Evolutionary conservation across 495 filamentous ascomycete genomes (phyloP).

Genomic region (Cercophora sp.): DNA sequence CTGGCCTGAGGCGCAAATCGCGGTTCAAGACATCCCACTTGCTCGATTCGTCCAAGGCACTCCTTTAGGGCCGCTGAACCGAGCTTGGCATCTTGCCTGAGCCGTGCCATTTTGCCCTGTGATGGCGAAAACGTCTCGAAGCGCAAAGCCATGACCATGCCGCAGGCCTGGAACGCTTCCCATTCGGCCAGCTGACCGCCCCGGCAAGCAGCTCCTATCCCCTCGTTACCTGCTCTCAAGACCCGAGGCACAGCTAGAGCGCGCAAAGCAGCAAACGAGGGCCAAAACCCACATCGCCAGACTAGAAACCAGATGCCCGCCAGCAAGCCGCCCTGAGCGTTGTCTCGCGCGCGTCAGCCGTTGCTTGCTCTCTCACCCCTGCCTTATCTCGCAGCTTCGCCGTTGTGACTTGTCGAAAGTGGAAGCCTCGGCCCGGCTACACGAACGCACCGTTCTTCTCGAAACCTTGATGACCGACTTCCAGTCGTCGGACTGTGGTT

Average conservation of each 20-base stretch:
- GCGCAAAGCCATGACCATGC: not conserved
- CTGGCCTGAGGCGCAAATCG: conserved; percentile 15
- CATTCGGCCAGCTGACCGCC: conserved; percentile 11
- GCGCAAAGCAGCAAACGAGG: too few species aligned
- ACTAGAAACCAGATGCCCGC: not conserved
- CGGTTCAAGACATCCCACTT: conserved; percentile 1
- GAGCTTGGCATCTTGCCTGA: not conserved
- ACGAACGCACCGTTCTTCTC: not conserved
- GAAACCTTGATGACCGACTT: not conserved
- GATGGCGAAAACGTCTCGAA: not conserved
- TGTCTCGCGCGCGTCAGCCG: conserved; percentile 3
- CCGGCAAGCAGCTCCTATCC: not conserved
- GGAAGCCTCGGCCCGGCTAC: not conserved
- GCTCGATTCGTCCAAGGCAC: not conserved
- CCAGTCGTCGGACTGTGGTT: not conserved
- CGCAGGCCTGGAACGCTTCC: conserved; percentile 10
- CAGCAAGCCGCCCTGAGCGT: not conserved
- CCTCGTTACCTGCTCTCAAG: not conserved
- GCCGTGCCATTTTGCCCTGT: not conserved
- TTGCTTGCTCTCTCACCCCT: not conserved
- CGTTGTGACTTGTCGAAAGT: conserved; percentile 2
- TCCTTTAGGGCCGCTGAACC: conserved; percentile 19
- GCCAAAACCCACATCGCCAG: not conserved
- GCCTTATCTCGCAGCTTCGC: conserved; percentile 10
- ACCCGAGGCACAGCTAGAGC: too few species aligned